A percentile compares a stretch with the other conserved stretches of the same genome.
Conservation (phyloP, 495 filamentous ascomycete species). For the Cenococcum geophilum region DNA sequence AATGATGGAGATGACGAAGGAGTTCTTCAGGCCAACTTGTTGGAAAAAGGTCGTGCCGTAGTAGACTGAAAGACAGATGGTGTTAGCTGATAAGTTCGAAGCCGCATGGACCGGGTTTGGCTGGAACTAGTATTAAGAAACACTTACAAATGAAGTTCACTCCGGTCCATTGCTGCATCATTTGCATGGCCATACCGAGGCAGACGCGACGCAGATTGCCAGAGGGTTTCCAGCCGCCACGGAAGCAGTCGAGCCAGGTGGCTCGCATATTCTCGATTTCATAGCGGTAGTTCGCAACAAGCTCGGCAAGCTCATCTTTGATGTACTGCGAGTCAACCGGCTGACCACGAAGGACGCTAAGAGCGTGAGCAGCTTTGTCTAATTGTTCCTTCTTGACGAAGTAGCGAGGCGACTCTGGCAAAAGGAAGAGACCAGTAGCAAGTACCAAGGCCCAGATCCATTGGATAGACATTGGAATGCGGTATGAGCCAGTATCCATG, state of each 20-base stretch:
- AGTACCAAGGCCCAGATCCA: slow-evolving; percentile 76
- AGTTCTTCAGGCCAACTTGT: slow-evolving; percentile 57
- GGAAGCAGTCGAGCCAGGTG: slow-evolving; percentile 63
- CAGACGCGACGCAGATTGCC: slow-evolving; percentile 67
- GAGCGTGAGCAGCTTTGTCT: slow-evolving; percentile 58
- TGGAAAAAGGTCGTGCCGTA: slow-evolving; percentile 76
- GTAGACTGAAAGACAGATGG: slow-evolving; percentile 50
- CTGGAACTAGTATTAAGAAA: not conserved
- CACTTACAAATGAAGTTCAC: slow-evolving; percentile 71
- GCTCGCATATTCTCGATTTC: slow-evolving; percentile 58
- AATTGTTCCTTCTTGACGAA: slow-evolving; percentile 64
- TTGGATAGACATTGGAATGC: slow-evolving; percentile 76
- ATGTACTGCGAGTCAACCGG: slow-evolving; percentile 56
- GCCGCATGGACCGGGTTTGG: not conserved
- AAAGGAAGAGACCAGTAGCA: slow-evolving; percentile 60
- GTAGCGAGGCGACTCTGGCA: slow-evolving; percentile 82
- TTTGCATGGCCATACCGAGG: slow-evolving; percentile 67
- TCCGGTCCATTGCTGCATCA: slow-evolving; percentile 75
- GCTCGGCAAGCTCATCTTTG: slow-evolving; percentile 62
- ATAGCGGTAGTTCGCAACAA: slow-evolving; percentile 71
- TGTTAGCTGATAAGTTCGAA: not conserved
- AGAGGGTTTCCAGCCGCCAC: slow-evolving; percentile 52
- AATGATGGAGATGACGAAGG: slow-evolving; percentile 74
- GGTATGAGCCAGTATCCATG: slow-evolving; percentile 59
- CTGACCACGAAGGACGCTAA: slow-evolving; percentile 62